Evolutionary conservation across 495 filamentous ascomycete species (phyloP).

Genomic region (Recurvomyces mirabilis): DNA sequence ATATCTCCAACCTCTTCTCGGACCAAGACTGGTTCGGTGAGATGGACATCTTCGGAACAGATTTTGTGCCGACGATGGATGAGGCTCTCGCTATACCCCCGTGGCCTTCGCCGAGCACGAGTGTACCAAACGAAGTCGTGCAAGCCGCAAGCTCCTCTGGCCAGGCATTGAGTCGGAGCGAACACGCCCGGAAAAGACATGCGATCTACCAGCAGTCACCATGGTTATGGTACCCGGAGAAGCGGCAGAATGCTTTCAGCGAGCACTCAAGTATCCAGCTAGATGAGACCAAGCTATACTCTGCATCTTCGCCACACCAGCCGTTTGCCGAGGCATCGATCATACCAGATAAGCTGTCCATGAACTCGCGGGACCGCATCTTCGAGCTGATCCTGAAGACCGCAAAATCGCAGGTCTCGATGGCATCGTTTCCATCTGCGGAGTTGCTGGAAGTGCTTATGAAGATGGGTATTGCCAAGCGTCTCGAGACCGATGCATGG

Average conservation of each 20-base stretch:
- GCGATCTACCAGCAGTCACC: conserved; percentile 5
- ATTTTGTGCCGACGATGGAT: conserved; percentile 1
- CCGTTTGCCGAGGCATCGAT: background rate
- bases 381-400: conserved; percentile 44
- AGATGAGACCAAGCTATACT: conserved; percentile 2
- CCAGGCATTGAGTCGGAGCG: background rate
- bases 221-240: conserved; percentile 2
- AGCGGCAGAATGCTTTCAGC: background rate
- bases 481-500: conserved; percentile 38
- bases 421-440: conserved; percentile 28
- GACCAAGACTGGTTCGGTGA: conserved; percentile 5
- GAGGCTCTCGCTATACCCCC: background rate
- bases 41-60: background rate
- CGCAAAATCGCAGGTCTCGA: conserved; percentile 42
- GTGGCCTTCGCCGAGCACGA: background rate
- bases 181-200: conserved; percentile 4
- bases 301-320: background rate
- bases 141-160: background rate
- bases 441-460: conserved; percentile 1
- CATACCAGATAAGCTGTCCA: background rate
- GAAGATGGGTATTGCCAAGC: conserved; percentile 23
- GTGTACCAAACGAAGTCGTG: background rate
- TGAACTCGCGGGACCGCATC: conserved; percentile 38
- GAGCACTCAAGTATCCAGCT: conserved; percentile 1
- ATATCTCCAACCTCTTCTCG: background rate